Evolutionary conservation across 192 early-diverging fungal species (phyloP), one percentile per base, ranked within the genome.

Genomic region (Podila verticillata): DNA sequence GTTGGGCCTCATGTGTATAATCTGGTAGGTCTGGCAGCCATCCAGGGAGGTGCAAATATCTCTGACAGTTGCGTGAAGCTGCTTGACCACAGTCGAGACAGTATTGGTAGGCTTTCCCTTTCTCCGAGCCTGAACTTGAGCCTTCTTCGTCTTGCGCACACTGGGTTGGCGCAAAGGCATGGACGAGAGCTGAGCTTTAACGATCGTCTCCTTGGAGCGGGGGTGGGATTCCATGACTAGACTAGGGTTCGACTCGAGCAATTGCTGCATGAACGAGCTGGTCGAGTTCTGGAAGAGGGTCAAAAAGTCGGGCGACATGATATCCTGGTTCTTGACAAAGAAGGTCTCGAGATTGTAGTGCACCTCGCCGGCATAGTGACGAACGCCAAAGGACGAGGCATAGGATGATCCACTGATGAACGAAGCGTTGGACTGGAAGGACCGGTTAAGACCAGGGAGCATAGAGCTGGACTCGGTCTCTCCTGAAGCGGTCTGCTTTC

Each of bases 1-100:
- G 67, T 94, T 91, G 31, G 95, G 91, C 22, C 92, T 86, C 35
- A 97, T 85, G 84, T 97, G 97, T 63, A 94, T 87, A 5, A 98
- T 84, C 47, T 93, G 86, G 91, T 96, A 99, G 12, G 91, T 74
- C 56, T 89, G 89, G 34, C 95, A 94, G 47, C 91, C 88, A n/a
- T 86, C 77, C 51, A 96, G 84, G 1, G 97, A 93, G 12, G 91
- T 87, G 44, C 93, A 85, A 68, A 98, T 86, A 70, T 97, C 95
- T 30, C 95, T 85, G 1, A 96, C 74, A 6, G 93, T 92, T 13
- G 80, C 74, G 77, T 89, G 86, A 19, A 90, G 75, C 61, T 90
- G 91, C 68, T 92, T 87, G 15, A 85, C 65, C 24, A 90, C 87
- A 3, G 89, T 90, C 22, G 84, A 75, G 26, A 87, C 83, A 48